Base-by-base conservation (phyloP, 2,329 filamentous ascomycete species). In the Stagonosporopsis tanaceti region DNA sequence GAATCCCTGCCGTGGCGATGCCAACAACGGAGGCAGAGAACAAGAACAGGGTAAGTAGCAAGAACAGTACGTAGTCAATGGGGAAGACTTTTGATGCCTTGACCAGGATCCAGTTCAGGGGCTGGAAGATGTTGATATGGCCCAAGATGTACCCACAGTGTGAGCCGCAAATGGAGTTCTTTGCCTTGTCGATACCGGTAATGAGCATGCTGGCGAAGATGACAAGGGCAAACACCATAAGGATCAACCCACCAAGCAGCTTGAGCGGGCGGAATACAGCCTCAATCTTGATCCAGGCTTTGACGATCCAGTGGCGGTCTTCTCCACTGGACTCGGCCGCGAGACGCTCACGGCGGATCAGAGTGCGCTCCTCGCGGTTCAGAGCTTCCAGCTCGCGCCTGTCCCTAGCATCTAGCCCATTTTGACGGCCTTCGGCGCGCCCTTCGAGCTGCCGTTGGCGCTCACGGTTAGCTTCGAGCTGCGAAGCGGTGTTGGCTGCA, bases 151-250 rank as follows among this genome's bases (percentile, higher is more conserved):
- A 99, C 61, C 95, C 95, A 74, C 95, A 99, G 67, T 87, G 88
- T 57, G 88, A 82, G 76, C 95, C 94, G 85, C 95, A 99, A 61
- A 96, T 81, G 3, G 93, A 97, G 80, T 98, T 97, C 76, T 90
- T 93, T 34, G 93, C 92, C 80, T 98, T 98, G 84, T 99, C 95
- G 70, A 98, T 93, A 65, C 88, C 90, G 0, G 94, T 98, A 73
- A 98, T 90, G 66, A 98, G 85, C 92, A 99, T 98, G 12, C 92
- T 96, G 8, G 89, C 85, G 85, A 92, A 96, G 65, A 96, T 84
- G 39, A 96, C 65, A 14, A 97, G 77, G 0, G 91, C 84, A 22
- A 97, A 74, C 1, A 92, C 64, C 30, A 97, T 83, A 2, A 98
- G 80, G 0, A 96, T 66, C 46, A 97, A 81, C 14, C 95, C 95